Conservation (phyloP, 1,284 basidiomycete species). For the Schizophyllum commune region DNA sequence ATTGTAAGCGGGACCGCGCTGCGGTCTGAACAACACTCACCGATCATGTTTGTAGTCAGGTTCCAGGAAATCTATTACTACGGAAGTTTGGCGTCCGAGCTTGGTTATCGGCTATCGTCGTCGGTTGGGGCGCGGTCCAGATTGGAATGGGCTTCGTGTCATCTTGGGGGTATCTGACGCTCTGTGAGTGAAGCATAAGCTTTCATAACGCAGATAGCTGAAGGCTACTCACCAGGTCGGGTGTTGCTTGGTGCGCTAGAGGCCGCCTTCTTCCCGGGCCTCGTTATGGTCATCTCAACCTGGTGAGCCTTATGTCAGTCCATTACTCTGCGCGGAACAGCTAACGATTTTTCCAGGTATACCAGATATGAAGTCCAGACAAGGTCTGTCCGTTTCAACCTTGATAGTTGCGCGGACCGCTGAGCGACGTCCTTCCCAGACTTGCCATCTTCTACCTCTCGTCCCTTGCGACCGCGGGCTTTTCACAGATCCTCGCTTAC, state of each 20-base stretch:
- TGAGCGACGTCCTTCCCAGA: constrained; percentile 15
- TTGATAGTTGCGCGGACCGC: not conserved
- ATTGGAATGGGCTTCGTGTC: constrained; percentile 38
- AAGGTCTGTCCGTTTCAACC: constrained; percentile 19
- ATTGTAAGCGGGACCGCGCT: constrained; percentile 22
- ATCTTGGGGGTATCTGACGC: constrained; percentile 30
- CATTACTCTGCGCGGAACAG: not conserved
- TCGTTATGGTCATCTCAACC: constrained; percentile 38
- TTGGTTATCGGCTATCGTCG: constrained; percentile 31
- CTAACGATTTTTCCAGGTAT: constrained; percentile 25
- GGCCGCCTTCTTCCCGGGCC: constrained; percentile 39
- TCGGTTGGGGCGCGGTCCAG: constrained; percentile 35
- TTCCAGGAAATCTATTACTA: constrained; percentile 35
- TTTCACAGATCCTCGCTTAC: constrained; percentile 38
- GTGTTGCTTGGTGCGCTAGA: constrained; percentile 10
- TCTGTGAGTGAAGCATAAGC: constrained; percentile 29
- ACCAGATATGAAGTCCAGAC: constrained; percentile 40
- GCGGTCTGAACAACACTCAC: not conserved
- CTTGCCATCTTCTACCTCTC: constrained; percentile 37
- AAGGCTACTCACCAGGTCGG: constrained; percentile 1
- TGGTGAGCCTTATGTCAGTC: constrained; percentile 24
- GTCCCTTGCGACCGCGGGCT: constrained; percentile 31
- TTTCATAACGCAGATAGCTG: not conserved
- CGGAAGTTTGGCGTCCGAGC: constrained; percentile 32
- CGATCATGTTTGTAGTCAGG: constrained; percentile 22